Evolutionary conservation across 2,329 filamentous ascomycete genomes (phyloP), one percentile per base, ranked within the genome.

Genomic region (Nemania sp.): DNA sequence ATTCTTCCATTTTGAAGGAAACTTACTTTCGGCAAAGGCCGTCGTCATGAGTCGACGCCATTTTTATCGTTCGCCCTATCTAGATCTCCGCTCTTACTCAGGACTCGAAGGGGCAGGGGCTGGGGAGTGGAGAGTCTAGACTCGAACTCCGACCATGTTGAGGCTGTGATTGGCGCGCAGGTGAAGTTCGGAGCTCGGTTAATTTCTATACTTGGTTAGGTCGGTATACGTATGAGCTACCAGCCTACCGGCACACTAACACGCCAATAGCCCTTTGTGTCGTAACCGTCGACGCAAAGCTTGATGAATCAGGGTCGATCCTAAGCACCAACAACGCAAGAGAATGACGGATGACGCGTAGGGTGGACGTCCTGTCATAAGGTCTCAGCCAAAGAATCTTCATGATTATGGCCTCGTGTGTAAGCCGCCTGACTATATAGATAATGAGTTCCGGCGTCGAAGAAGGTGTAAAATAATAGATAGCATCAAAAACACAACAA

Each of bases 61-160:
- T 62, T 62, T 42, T 64, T 66, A 59, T 65, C 64, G 58, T n/a
- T n/a, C n/a, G n/a, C n/a, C 60, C 61, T 49, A 45, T 58, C 29
- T 13, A 29, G 20, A 58, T 60, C 51, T 56, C 59, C 62, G 52
- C 56, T 35, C 29, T 34, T 37, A 43, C 15, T 53, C 39, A 34
- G 52, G 21, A 18, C 32, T 55, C 37, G 39, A 54, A 18, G 46
- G 46, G 12, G 43, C 49, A 48, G 34, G 11, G 39, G 21, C 10
- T 6, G 21, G 11, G 11, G 34, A 56, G 59, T 64, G 62, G 59
- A 45, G 21, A 60, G 42, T n/a, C 18, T 35, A 32, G 25, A 18
- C 1, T 35, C 9, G 48, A 69, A 66, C 20, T 66, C 68, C 66
- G 67, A 68, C 1, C 1, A 49, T 58, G 20, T 39, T 35, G 9